Evolutionary conservation across 2,329 filamentous ascomycete genomes (phyloP), one percentile per base, ranked within the genome.

Genomic region (Ascocoryne sarcoides): DNA sequence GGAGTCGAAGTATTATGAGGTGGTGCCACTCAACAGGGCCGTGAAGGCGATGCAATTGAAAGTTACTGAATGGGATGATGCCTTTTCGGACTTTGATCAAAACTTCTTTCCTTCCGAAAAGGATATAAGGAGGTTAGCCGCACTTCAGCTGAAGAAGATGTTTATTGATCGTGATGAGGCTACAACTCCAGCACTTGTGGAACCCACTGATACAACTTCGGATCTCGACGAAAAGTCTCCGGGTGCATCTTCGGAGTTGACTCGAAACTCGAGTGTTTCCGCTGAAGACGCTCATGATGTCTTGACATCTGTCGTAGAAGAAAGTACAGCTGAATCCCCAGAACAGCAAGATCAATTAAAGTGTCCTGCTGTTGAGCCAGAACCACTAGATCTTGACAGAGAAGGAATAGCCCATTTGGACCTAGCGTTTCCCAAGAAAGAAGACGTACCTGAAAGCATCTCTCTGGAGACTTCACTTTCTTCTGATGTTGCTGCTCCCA

Each of bases 91-190:
- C 40, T 96, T 98, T 44, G 93, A 98, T 59, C 77, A 80, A 32
- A 84, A 94, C 53, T 98, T 90, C 64, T 82, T 98, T 54, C 90
- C 84, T 0, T 81, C 90, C 0, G 93, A 98, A 61, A 96, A 94
- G 57, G 92, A 98, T 64, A 94, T 98, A 56, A 77, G 88, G 47
- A 80, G 92, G 54, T 68, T 98, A 45, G 94, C 92, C 10, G 87
- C 90, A 43, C 73, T 95, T 46, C 93, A 98, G 59, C 69, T 98
- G 42, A 90, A 85, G 59, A 95, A 93, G 60, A 85, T 98, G 60
- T 98, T 98, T 58, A 77, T 90, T 5, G 89, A 96, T 59, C 55
- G 56, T 12, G 83, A 88, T 53, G 86, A 89, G 48, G 88, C 86
- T 2, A 82, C 84, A 44, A 81, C 86, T 43, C 84, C 84, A 1